These are phyloP conservation scores for Wallacemonas sp. DNA, from an alignment of 208 protist species.

Conservation along the genomic window DNA sequence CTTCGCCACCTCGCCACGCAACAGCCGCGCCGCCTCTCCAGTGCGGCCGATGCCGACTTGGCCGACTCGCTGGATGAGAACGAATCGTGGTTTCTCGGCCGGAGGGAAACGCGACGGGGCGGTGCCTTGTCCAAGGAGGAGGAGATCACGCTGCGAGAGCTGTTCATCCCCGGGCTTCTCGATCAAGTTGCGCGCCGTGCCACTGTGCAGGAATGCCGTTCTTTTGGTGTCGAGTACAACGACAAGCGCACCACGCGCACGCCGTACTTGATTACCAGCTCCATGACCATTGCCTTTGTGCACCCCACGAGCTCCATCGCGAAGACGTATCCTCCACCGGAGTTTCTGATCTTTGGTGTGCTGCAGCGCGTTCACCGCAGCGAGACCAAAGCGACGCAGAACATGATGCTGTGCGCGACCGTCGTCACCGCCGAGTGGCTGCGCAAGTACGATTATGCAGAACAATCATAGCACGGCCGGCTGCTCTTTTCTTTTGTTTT, in stretches of 20 bases:
- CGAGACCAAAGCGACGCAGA: conserved; percentile 73
- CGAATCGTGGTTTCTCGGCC: conserved; percentile 32
- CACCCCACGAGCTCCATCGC: conserved; percentile 86
- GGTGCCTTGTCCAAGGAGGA: conserved; percentile 32
- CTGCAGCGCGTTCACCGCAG: conserved; percentile 74
- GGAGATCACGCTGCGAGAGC: conserved; percentile 74
- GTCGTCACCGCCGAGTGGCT: conserved; percentile 90
- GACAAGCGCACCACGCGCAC: conserved; percentile 77
- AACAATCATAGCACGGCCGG: too few species aligned
- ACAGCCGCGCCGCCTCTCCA: background rate
- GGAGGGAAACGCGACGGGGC: background rate
- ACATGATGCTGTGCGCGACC: conserved; percentile 90
- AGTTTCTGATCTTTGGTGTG: conserved; percentile 85
- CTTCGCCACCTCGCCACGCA: conserved; percentile 44
- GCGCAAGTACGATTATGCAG: conserved; percentile 54
- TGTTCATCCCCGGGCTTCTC: conserved; percentile 87
- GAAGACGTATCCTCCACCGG: conserved; percentile 81
- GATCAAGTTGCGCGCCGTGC: conserved; percentile 89
- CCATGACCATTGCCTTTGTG: conserved; percentile 76
- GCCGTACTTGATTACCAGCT: conserved; percentile 76
- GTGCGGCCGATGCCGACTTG: conserved; percentile 37
- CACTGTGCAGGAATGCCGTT: conserved; percentile 88
- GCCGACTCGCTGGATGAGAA: conserved; percentile 68
- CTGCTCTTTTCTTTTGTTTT: too few species aligned
- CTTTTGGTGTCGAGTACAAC: conserved; percentile 82